Base-by-base conservation (phyloP, 2,329 filamentous ascomycete genomes). In the Colletotrichum sublineola region DNA sequence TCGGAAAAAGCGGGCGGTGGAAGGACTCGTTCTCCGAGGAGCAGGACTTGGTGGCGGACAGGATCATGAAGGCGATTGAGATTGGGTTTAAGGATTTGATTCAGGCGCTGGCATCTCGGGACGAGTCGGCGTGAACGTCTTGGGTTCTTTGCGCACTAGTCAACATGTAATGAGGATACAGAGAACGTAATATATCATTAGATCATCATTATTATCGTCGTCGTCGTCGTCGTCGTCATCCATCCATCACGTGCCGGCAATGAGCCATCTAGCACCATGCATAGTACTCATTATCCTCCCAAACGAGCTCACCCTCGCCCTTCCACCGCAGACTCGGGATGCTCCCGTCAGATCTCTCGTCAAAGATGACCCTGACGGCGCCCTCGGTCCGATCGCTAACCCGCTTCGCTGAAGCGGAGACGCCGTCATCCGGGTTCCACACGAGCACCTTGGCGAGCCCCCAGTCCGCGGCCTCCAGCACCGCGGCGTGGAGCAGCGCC, bases 361-460 rank as follows among this genome's bases (percentile, higher is more conserved):
- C 79, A 46, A 79, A 78, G 1, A 79, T 66, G 5, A 79, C 73
- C 65, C 78, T 77, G 18, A 73, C 71, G 9, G 78, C 75, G 3
- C 76, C 73, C 14, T 78, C 81, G 81, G 80, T 87, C 82, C n/a
- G 86, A 31, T 79, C 76, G 12, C 77, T 77, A n/a, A 81, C 76
- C 15, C 64, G 75, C 68, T 77, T 78, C 5, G 80, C 79, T 2
- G 77, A 80, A 14, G 52, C 50, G 14, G 75, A 74, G 4, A 80
- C 73, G n/a, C 77, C 77, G 7, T 78, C 75, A 40, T 78, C 77
- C 8, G 82, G 82, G 46, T 82, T 81, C 81, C 81, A 83, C 7
- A 82, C 60, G 7, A 82, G 74, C 40, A 84, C 79, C 68, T 80
- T 79, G 5, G 74, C 70, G 33, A 84, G 57, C 1, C 78, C 78